Conservation (phyloP, 139 green algal genomes). For the Micractinium conductrix region DNA sequence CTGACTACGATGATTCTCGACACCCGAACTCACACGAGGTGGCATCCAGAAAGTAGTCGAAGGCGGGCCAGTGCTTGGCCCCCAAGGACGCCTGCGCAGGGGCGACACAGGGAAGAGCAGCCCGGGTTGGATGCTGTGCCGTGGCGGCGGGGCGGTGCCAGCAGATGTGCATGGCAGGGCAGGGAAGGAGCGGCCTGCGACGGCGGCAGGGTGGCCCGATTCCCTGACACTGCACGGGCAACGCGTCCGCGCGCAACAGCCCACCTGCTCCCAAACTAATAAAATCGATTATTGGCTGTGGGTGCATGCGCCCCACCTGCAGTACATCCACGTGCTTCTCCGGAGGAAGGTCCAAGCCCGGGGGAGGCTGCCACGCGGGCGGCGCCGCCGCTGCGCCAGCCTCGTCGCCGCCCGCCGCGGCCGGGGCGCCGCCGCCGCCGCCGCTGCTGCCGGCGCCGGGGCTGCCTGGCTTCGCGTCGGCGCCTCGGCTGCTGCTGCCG, state of each 20-base stretch:
- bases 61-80: conserved; percentile 10
- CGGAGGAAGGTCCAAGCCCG: background rate
- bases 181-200: no score
- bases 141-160: background rate
- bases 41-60: conserved; percentile 24
- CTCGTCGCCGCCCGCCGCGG: background rate
- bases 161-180: background rate
- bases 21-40: background rate
- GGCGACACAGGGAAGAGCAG: no score
- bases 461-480: background rate
- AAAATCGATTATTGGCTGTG: no score
- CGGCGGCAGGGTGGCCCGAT: no score
- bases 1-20: no score
- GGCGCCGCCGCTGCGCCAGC: background rate
- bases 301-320: background rate
- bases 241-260: no score
- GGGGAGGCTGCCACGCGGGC: no score
- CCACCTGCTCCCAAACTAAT: no score
- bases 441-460: background rate
- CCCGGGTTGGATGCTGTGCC: no score
- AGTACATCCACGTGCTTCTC: conserved; percentile 18
- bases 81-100: conserved; percentile 3
- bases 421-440: background rate
- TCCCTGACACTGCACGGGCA: no score
- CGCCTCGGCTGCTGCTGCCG: no score